phyloP scores from a whole-genome alignment of 331 rosid genomes.

The Malus hybrid region DNA sequence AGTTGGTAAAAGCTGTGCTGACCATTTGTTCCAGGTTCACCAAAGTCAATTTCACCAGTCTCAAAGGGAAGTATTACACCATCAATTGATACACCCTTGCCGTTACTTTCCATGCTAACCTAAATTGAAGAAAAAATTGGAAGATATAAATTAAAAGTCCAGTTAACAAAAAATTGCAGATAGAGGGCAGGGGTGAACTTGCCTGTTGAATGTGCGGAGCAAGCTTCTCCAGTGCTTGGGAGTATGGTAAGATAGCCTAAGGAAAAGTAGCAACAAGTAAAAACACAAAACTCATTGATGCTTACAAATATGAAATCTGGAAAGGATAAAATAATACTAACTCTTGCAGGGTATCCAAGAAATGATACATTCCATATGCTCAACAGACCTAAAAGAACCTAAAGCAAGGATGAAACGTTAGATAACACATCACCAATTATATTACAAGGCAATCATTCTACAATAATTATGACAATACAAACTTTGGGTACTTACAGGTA shows the following conservation, averaged over 20 bases:
- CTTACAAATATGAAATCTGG: neutral
- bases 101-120: conserved; percentile 99
- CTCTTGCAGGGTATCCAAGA: conserved; percentile 95
- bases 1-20: conserved; percentile 98
- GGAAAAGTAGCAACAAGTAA: conserved; percentile 14
- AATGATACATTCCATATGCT: conserved; percentile 93
- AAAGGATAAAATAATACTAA: conserved; percentile 32
- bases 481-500: conserved; percentile 58
- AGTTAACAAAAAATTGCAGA: conserved; percentile 1
- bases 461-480: neutral
- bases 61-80: conserved; percentile 81
- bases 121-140: conserved; percentile 16
- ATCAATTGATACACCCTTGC: conserved; percentile 92
- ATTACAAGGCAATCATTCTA: neutral
- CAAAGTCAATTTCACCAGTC: conserved; percentile 97
- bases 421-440: conserved; percentile 11
- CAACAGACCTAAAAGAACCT: conserved; percentile 92
- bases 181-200: conserved; percentile 15
- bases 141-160: conserved; percentile 5
- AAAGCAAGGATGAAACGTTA: conserved; percentile 24
- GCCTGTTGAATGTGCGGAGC: conserved; percentile 98
- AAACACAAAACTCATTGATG: neutral
- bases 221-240: conserved; percentile 93
- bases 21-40: conserved; percentile 99
- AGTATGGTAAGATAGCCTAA: conserved; percentile 91